phyloP scores from a whole-genome alignment of 805 yeast genomes.

The baker's yeast (Saccharomyces cerevisiae) region DNA sequence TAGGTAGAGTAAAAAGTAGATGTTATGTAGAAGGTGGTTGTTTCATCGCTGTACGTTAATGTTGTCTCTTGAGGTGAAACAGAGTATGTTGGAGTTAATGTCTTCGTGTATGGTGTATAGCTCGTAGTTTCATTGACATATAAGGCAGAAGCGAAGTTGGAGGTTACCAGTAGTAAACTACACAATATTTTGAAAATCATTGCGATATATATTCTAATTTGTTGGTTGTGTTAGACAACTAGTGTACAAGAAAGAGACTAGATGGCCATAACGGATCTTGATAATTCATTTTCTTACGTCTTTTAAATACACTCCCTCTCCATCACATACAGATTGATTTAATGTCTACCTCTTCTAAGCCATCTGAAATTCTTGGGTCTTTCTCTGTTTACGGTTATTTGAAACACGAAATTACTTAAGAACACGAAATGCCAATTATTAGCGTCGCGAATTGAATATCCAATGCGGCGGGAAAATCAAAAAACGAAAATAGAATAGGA shows the following conservation, averaged over 20 bases:
- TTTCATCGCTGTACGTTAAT: constrained; percentile 10
- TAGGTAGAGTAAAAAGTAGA: constrained; percentile 8
- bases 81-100: constrained; percentile 14
- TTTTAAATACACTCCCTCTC: background rate
- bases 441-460: background rate
- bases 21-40: constrained; percentile 14
- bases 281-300: background rate
- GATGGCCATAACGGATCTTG: background rate
- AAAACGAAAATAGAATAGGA: background rate
- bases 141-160: constrained; percentile 7
- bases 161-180: constrained; percentile 6
- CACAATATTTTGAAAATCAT: constrained; percentile 9
- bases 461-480: background rate
- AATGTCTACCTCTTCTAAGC: background rate
- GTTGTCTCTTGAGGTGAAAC: constrained; percentile 11
- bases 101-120: constrained; percentile 10
- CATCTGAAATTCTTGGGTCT: background rate
- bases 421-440: background rate
- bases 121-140: constrained; percentile 10
- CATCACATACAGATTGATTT: background rate
- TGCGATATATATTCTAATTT: background rate
- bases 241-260: background rate
- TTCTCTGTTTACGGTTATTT: background rate
- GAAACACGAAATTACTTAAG: background rate
- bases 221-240: background rate